phyloP scores from a whole-genome alignment of 176 grass and related monocot species.

The Triticum aestivum region DNA sequence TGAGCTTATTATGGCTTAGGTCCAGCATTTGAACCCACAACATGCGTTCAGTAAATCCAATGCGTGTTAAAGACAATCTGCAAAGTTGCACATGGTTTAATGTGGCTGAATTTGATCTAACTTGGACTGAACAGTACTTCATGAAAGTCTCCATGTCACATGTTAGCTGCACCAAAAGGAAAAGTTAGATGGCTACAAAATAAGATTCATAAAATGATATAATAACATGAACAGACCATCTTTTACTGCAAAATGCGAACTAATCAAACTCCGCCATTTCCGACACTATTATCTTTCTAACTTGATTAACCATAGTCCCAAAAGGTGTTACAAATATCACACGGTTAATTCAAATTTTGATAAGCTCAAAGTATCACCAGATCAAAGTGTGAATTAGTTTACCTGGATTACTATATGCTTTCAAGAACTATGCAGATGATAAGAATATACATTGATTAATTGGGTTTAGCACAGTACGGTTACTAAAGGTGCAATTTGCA shows the following conservation, averaged over 20 bases:
- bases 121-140: slow-evolving; percentile 58
- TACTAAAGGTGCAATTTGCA: background rate
- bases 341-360: background rate
- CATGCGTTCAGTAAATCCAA: slow-evolving; percentile 67
- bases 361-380: background rate
- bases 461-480: background rate
- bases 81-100: slow-evolving; percentile 51
- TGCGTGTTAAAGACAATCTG: slow-evolving; percentile 56
- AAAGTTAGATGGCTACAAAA: slow-evolving; percentile 20
- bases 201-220: background rate
- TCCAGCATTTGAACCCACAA: slow-evolving; percentile 91
- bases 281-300: background rate
- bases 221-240: background rate
- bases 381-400: background rate
- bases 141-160: slow-evolving; percentile 54
- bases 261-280: background rate
- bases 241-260: slow-evolving; percentile 5
- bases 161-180: slow-evolving; percentile 62
- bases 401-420: background rate
- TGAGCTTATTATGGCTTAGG: slow-evolving; percentile 86
- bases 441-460: background rate
- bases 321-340: background rate
- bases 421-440: background rate
- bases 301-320: background rate
- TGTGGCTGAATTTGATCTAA: slow-evolving; percentile 38